Evolutionary conservation across 108 stramenopile species (phyloP).

Genomic region (Nannochloropsis gaditana): DNA sequence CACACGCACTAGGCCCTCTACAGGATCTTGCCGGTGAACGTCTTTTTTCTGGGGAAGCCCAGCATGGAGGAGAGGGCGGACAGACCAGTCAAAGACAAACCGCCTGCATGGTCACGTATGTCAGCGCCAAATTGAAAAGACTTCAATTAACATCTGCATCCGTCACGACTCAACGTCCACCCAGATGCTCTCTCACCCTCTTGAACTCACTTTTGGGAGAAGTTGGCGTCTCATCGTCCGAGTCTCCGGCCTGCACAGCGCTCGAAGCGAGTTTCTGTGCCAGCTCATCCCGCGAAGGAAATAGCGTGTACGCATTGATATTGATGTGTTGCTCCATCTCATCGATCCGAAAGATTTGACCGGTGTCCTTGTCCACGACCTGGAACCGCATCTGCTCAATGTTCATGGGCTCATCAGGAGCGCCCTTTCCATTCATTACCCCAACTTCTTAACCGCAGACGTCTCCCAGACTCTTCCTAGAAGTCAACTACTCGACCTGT

Average conservation of each 20-base stretch:
- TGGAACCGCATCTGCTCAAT: slow-evolving; percentile 21
- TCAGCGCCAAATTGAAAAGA: too few species aligned
- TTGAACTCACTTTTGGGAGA: slow-evolving; percentile 43
- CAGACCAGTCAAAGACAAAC: not conserved
- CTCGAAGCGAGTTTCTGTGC: not conserved
- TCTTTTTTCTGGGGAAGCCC: not conserved
- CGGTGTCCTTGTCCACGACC: slow-evolving; percentile 31
- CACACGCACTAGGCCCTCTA: not conserved
- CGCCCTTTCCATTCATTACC: not conserved
- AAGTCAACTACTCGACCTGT: too few species aligned
- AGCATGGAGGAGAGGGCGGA: slow-evolving; percentile 7
- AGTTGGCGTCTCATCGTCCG: slow-evolving; percentile 13
- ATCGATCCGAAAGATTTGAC: slow-evolving; percentile 23
- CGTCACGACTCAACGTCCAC: slow-evolving; percentile 33
- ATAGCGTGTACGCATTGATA: not conserved
- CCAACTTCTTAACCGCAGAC: not conserved
- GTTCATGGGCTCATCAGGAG: not conserved
- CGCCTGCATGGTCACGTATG: not conserved
- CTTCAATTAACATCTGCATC: not conserved
- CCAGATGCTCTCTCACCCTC: slow-evolving; percentile 48
- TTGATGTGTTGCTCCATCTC: slow-evolving; percentile 21
- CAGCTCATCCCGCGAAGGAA: slow-evolving; percentile 11
- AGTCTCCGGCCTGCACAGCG: not conserved
- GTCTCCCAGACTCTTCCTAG: too few species aligned
- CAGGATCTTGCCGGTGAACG: not conserved